phyloP scores from a whole-genome alignment of 176 grass and related monocot species.

The Oryza officinalis region DNA sequence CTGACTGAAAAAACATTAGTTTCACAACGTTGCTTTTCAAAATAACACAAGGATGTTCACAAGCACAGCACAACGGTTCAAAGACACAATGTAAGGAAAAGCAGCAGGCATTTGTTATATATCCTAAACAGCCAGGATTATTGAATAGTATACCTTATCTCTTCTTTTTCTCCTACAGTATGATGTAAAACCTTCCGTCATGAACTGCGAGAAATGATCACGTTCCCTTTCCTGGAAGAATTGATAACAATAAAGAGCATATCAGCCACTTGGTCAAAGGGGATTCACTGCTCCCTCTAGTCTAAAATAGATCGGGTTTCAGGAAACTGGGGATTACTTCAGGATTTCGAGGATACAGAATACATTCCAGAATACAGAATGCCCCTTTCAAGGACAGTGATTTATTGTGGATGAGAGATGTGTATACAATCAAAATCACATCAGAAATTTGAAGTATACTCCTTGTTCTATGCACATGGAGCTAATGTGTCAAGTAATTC shows the following conservation, averaged over 20 bases:
- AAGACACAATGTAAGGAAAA: not conserved
- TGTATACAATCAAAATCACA: constrained; percentile 11
- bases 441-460: constrained; percentile 1
- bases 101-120: constrained; percentile 28
- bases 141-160: constrained; percentile 77
- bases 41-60: not conserved
- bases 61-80: not conserved
- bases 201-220: constrained; percentile 97
- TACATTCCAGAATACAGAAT: not conserved
- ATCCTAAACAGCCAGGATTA: constrained; percentile 9
- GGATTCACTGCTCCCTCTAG: constrained; percentile 15
- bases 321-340: not conserved
- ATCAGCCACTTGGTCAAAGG: not conserved
- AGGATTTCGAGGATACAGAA: not conserved
- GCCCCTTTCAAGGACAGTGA: not conserved
- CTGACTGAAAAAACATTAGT: not conserved
- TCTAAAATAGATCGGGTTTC: constrained; percentile 10
- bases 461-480: constrained; percentile 19
- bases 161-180: constrained; percentile 99
- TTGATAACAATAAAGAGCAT: not conserved
- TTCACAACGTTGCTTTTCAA: not conserved
- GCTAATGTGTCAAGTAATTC: not conserved
- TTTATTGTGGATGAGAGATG: not conserved
- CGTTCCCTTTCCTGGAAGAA: constrained; percentile 81
- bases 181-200: constrained; percentile 89